Conservation (phyloP, 2,329 filamentous ascomycete genomes). For the Apiospora phragmitis region DNA sequence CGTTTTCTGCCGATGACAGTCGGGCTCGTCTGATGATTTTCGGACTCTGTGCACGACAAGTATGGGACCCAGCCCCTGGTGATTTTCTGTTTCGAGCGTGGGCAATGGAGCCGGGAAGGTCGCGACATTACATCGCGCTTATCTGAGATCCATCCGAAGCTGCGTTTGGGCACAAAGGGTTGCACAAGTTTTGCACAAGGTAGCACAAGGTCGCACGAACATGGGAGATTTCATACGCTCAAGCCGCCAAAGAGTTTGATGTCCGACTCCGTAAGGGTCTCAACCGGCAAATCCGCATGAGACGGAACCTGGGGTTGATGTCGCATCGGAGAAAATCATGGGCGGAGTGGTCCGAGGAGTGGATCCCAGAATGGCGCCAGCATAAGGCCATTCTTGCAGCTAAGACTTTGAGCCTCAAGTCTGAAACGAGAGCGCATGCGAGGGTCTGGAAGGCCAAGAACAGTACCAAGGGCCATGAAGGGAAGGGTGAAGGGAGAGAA, state of each 20-base stretch:
- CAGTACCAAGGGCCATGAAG: background rate
- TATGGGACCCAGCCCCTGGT: background rate
- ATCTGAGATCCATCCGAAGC: conserved; percentile 5
- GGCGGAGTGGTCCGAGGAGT: background rate
- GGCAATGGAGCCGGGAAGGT: background rate
- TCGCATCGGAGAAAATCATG: conserved; percentile 1
- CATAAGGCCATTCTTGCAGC: conserved; percentile 9
- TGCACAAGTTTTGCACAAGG: no score
- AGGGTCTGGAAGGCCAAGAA: background rate
- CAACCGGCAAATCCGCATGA: conserved; percentile 1
- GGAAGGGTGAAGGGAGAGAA: background rate
- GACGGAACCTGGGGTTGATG: conserved; percentile 4
- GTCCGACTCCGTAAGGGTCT: conserved; percentile 2
- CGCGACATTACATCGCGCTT: conserved; percentile 1
- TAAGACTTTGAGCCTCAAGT: conserved; percentile 2
- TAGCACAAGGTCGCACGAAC: background rate
- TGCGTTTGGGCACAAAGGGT: background rate
- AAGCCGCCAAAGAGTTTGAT: background rate
- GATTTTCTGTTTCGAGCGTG: conserved; percentile 4
- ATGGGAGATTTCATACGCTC: background rate
- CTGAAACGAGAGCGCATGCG: conserved; percentile 5
- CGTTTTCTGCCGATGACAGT: background rate
- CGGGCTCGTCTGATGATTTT: background rate
- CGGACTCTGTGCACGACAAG: background rate
- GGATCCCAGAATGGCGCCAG: background rate